Evolutionary conservation across 441 rosid species (phyloP), one percentile per base, ranked within the genome.

Genomic region (Kokia cookei): DNA sequence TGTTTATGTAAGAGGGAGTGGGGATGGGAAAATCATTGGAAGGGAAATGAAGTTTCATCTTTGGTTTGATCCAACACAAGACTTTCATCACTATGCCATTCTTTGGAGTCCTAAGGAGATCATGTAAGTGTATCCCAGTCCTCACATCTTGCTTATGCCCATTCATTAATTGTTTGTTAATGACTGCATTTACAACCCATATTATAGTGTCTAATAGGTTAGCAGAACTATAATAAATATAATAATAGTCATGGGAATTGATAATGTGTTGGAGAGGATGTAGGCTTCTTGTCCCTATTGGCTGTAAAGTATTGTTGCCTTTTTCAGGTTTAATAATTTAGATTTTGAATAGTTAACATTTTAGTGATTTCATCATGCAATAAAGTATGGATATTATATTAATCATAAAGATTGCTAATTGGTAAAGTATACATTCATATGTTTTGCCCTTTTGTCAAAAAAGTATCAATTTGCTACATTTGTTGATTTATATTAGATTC

Each of bases 1-100:
- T 81, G 97, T 94, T 37, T 94, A 94, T 77, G 90, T 94, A 9
- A 85, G 94, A 84, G 98, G 98, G 81, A 94, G 97, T 82, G 98
- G 98, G 7, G 98, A 94, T 83, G 91, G 93, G 1, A 91, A 76
- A 74, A 90, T 92, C 66, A 87, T 94, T 75, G 98, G 98, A 51
- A 92, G 98, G 72, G 98, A 92, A 76, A 90, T 94, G 97, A 92
- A 92, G 76, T 94, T 92, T 78, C 94, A 86, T 68, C 79, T 94
- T 7, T 94, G 98, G 98, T 94, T 94, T 83, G 98, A 94, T 86
- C 98, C 97, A 4, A 92, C 98, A 58, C 51, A 80, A 71, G 76
- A 27, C 15, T 92, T 92, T 81, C 98, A 94, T 75, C 93, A 94
- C 64, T 92, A 94, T 82, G 98, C 97, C 73, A 89, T 94, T 29